Percentiles rank a stretch among this genome's conserved stretches.
These are phyloP conservation scores for Solanum clarkiae DNA, from an alignment of 257 asterid genomes.

Conservation along the genomic window DNA sequence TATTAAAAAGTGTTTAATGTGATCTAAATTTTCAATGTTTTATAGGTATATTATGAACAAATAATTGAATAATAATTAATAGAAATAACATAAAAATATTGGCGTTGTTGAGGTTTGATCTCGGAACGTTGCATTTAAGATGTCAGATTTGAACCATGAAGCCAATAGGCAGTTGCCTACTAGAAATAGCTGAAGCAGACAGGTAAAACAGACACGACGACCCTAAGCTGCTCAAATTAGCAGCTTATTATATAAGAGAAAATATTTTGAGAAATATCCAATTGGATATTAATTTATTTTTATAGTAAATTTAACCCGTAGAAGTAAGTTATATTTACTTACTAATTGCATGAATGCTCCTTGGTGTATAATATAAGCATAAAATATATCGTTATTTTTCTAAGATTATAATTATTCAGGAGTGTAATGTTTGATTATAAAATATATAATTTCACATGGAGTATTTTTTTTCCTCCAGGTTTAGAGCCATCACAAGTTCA, in stretches of 20 bases:
- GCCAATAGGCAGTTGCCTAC: too few relatives aligned
- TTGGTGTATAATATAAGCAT: not conserved
- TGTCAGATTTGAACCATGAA: too few relatives aligned
- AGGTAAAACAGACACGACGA: too few relatives aligned
- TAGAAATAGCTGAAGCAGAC: too few relatives aligned
- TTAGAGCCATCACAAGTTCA: slow-evolving; percentile 84
- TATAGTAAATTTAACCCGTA: not conserved
- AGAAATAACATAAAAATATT: too few relatives aligned
- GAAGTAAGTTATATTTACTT: not conserved
- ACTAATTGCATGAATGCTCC: not conserved
- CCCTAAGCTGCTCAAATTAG: too few relatives aligned
- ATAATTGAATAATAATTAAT: too few relatives aligned
- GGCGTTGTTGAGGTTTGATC: too few relatives aligned
- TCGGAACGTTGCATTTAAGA: too few relatives aligned
- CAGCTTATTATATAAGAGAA: too few relatives aligned
- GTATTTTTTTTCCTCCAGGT: slow-evolving; percentile 19
- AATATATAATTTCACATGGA: not conserved
- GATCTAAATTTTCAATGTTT: not conserved
- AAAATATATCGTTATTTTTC: not conserved
- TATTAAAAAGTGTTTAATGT: not conserved
- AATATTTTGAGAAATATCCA: too few relatives aligned
- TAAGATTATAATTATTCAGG: not conserved
- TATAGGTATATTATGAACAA: not conserved
- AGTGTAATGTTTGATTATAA: not conserved
- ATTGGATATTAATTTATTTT: not conserved